Base-by-base conservation (phyloP, 345 rosid genomes). In the Eucalyptus grandis region DNA sequence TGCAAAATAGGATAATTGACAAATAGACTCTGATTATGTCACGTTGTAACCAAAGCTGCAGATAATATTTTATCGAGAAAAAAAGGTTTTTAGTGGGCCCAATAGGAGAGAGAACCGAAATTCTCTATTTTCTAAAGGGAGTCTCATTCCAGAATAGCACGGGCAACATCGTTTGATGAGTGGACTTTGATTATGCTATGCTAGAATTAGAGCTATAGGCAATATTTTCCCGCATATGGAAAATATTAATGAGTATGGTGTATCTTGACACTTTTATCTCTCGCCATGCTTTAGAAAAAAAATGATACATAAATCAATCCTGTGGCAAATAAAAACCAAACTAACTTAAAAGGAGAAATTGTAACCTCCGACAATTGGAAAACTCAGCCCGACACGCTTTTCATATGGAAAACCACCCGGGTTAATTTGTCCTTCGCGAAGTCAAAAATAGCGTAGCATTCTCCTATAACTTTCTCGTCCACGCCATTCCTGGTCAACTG, bases 401-500 rank as follows among this genome's bases (percentile, higher is more conserved):
- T 49, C 16, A 8, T 2, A 14, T 49, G 34, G 24, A 31, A 86
- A 50, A 46, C 6, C 24, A 86, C 12, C 7, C 37, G 37, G 16
- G 56, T 53, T 16, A 86, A 7, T 13, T n/a, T 87, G 44, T 83
- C 43, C 88, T 91, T 92, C 6, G 91, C 86, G 77, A 91, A 85
- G 62, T 92, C 83, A 15, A 89, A 49, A 16, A 87, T 60, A 21
- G 49, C 87, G 49, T 56, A 90, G 86, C 90, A 89, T 86, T 96
- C 98, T 30, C 11, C 67, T 2, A 94, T 90, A 27, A 43, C 51
- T 86, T 90, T 92, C 31, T 93, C 94, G 87, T 90, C 92, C 34
- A 92, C 90, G 6, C 90, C 92, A 49, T 92, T 90, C 90, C 95
- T 95, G 77, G 89, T 3, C 26, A 94, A 3, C 62, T 92, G 97